Percentiles rank a stretch among this genome's conserved stretches.
These are phyloP conservation scores for Fusarium chaquense DNA, from an alignment of 2,329 filamentous ascomycete species.

Conservation along the genomic window DNA sequence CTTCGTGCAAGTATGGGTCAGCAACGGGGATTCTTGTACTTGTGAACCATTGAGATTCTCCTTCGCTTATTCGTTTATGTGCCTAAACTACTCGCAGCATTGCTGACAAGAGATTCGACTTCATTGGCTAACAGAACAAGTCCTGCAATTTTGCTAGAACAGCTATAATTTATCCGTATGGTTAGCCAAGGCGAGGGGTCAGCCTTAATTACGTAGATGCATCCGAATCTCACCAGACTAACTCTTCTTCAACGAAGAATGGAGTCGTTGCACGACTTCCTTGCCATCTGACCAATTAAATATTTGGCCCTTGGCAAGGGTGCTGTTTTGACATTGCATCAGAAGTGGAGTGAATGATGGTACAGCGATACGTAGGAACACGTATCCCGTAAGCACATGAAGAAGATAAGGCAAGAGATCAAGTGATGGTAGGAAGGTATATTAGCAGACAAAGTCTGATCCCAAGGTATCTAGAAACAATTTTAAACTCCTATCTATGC, in stretches of 20 bases:
- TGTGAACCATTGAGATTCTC: too few species aligned
- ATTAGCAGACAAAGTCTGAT: background rate
- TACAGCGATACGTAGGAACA: background rate
- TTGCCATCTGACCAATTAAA: background rate
- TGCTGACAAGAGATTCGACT: background rate
- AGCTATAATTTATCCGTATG: conserved; percentile 1
- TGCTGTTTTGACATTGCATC: background rate
- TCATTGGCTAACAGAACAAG: background rate
- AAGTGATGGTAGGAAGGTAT: background rate
- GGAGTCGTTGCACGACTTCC: background rate
- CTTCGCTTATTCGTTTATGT: background rate
- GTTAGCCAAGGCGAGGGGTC: background rate
- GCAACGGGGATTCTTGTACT: background rate
- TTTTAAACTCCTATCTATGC: background rate
- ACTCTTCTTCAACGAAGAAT: background rate
- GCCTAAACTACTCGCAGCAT: background rate
- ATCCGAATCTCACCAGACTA: conserved; percentile 14
- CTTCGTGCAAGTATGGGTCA: background rate
- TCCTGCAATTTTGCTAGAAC: background rate
- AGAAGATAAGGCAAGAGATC: background rate
- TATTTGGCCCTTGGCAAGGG: background rate
- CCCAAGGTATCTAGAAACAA: background rate
- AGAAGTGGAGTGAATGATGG: background rate
- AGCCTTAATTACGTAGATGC: conserved; percentile 7
- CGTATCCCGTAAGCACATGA: background rate